Evolutionary conservation across 23 red algal genomes (phyloP), one percentile per base, ranked within the genome.

Genomic region (Pyropia haitanensis): DNA sequence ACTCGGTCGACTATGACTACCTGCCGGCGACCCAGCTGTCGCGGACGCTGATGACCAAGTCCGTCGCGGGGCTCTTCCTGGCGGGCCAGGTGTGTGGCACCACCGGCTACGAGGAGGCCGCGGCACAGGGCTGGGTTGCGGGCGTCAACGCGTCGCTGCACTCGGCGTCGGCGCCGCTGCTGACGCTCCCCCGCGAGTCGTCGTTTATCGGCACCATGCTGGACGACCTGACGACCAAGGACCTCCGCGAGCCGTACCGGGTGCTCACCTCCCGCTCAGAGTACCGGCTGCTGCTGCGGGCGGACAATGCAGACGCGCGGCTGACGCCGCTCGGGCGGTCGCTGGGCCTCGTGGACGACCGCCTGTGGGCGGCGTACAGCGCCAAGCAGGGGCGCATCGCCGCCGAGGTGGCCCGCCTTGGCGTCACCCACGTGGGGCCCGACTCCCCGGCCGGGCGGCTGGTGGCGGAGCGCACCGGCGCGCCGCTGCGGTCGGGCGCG

Each of bases 1-100:
- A 98, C 71, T 86, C 78, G 3, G 94, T 98, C 14, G 94, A 98
- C 32, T 98, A 98, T 67, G 94, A 98, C 61, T 98, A 98, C 78
- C 33, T 98, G 21, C 94, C 94, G 52, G 94, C 84, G 0, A 87
- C 79, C 5, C 94, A 98, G 70, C 33, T 98, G 25, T 71, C 72
- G 31, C 33, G 60, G 34, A 87, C 94, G 21, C 66, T 98, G 51
- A 88, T 89, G 78, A 81, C 53, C 69, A 88, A 91, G 60, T 72
- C 91, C 4, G 68, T 70, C 25, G 85, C 88, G 68, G 94, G 94
- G 2, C 71, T 98, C 49, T 98, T 87, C 49, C 58, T 98, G 54
- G 94, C 94, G 26, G 94, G 94, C 17, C 94, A 98, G 51, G 85
- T 98, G 15, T 87, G 79, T 53, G 94, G 94, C 13, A 98, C 94